Conservation (phyloP, 164 flowering plant genomes). For the Dillenia turbinata region DNA sequence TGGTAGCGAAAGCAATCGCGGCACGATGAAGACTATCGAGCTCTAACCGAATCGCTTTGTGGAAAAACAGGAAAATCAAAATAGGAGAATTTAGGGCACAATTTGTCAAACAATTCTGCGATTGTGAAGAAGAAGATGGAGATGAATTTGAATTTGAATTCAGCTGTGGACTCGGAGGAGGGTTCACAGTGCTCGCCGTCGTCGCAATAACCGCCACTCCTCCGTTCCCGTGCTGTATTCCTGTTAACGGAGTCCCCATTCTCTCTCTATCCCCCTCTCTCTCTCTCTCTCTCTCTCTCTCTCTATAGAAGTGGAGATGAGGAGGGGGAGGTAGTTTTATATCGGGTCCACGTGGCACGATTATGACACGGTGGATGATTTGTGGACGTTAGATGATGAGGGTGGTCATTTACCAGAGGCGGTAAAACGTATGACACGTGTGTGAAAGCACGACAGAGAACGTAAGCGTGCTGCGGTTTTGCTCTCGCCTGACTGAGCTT, state of each 20-base stretch:
- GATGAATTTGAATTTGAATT: background rate
- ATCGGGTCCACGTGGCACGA: too few relatives aligned
- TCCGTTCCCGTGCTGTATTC: conserved; percentile 34
- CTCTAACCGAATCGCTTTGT: conserved; percentile 78
- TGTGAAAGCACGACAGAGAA: too few relatives aligned
- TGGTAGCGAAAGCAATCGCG: conserved; percentile 58
- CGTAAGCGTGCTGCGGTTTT: too few relatives aligned
- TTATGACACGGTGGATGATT: too few relatives aligned
- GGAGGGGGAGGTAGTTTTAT: background rate
- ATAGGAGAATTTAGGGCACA: conserved; percentile 59
- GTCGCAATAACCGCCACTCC: conserved; percentile 51
- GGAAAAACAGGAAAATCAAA: conserved; percentile 75
- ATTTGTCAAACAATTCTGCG: conserved; percentile 23
- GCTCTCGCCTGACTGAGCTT: too few relatives aligned
- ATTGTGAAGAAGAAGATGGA: conserved; percentile 8
- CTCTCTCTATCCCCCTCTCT: background rate
- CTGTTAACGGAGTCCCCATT: conserved; percentile 76
- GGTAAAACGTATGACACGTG: too few relatives aligned
- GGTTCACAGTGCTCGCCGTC: conserved; percentile 33
- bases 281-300: conserved; percentile 6
- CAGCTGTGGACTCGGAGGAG: conserved; percentile 11
- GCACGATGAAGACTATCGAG: conserved; percentile 72
- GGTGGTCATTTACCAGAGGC: too few relatives aligned
- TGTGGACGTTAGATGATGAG: too few relatives aligned
- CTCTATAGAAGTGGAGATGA: background rate